phyloP scores from a whole-genome alignment of 805 yeast genomes.

The Lipomyces orientalis region DNA sequence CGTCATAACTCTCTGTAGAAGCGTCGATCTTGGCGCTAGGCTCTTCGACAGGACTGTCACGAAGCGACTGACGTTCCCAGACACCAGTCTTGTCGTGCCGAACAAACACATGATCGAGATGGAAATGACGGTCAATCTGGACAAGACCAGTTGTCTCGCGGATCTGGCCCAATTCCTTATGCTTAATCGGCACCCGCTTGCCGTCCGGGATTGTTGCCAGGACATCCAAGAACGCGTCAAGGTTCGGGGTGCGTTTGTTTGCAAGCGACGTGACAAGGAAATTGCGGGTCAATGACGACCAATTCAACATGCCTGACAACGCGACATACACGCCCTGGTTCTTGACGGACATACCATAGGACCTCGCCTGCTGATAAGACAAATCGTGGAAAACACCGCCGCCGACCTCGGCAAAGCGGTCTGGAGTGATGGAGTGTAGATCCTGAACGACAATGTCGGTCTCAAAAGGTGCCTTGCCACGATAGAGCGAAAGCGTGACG shows the following conservation, averaged over 20 bases:
- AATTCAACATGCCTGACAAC: conserved; percentile 32
- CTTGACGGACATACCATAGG: conserved; percentile 32
- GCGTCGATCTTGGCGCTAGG: background rate
- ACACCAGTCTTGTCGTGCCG: conserved; percentile 33
- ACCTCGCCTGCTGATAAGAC: conserved; percentile 36
- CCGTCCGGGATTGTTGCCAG: conserved; percentile 28
- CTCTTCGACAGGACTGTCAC: background rate
- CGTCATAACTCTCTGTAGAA: conserved; percentile 8
- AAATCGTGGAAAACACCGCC: conserved; percentile 36
- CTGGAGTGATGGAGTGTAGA: conserved; percentile 33
- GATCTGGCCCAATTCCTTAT: conserved; percentile 30
- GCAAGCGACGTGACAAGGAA: conserved; percentile 27
- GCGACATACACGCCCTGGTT: conserved; percentile 37
- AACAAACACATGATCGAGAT: conserved; percentile 28
- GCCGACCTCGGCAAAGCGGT: conserved; percentile 32
- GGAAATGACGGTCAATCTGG: conserved; percentile 37
- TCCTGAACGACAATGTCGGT: conserved; percentile 27
- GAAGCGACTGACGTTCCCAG: conserved; percentile 31
- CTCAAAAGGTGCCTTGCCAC: conserved; percentile 18
- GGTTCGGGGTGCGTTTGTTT: conserved; percentile 31
- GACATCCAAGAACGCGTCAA: conserved; percentile 26
- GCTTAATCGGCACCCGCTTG: conserved; percentile 24
- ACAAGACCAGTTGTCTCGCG: conserved; percentile 28
- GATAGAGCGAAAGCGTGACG: conserved; percentile 19
- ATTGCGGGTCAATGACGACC: conserved; percentile 31